Conservation (phyloP, 108 stramenopile genomes). For the Cyclotella atomus region DNA sequence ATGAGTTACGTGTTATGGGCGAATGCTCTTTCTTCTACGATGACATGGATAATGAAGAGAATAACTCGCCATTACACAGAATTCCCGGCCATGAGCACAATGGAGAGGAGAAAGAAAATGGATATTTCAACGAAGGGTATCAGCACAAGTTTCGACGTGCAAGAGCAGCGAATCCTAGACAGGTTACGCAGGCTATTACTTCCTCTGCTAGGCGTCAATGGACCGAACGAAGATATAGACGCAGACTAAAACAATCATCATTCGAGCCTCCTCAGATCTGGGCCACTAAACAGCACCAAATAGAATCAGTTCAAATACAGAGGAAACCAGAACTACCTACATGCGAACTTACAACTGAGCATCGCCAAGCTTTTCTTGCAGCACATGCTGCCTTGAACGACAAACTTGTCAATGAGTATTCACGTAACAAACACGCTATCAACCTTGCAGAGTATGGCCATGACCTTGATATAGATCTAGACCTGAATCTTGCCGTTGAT, state of each 20-base stretch:
- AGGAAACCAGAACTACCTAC: not conserved
- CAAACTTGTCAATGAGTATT: constrained; percentile 18
- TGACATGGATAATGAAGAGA: constrained; percentile 13
- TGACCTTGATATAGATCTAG: constrained; percentile 28
- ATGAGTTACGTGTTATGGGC: constrained; percentile 27
- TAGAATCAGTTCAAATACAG: not conserved
- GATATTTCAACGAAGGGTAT: not conserved
- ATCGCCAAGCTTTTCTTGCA: constrained; percentile 23
- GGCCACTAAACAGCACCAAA: not conserved
- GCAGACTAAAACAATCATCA: constrained; percentile 23
- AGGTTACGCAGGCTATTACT: constrained; percentile 14
- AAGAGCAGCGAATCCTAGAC: constrained; percentile 8
- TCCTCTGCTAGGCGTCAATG: constrained; percentile 28
- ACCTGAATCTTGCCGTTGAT: not conserved
- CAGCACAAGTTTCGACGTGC: not conserved
- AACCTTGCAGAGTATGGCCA: constrained; percentile 12
- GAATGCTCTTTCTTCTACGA: constrained; percentile 33
- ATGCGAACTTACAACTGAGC: constrained; percentile 23
- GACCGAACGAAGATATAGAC: constrained; percentile 35
- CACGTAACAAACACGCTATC: constrained; percentile 17
- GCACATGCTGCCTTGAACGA: constrained; percentile 33
- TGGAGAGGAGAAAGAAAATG: constrained; percentile 14
- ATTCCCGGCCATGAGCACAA: not conserved
- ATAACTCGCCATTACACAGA: constrained; percentile 1
- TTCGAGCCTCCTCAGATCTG: not conserved